Base-by-base conservation (phyloP, 257 asterid species). In the Solanum medicagineum region DNA sequence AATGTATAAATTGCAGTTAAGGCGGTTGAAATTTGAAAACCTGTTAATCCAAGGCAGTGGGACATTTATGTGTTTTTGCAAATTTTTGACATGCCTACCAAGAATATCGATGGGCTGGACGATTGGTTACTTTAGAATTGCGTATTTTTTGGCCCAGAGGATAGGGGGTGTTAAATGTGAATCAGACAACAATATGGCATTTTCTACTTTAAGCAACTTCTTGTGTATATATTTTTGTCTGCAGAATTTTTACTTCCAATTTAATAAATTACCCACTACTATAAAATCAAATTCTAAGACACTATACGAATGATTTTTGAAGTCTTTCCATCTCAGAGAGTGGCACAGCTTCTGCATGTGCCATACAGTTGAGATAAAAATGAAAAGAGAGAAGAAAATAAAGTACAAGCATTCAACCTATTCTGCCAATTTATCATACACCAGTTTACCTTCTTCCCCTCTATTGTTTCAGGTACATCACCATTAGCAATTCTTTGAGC, bases 381-480 rank as follows among this genome's bases (percentile, higher is more conserved):
- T 77, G 82, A 77, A 49, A 77, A 69, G 13, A 17, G 26, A 63
- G 47, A 44, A 44, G 47, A 24, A 49, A 49, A 75, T 45, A 73
- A 75, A 16, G 16, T 44, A 24, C 62, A 77, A 49, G 63, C 60
- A 75, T 75, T 24, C 22, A 24, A 14, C 59, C n/a, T 47, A 42
- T 47, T 75, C 10, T 16, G 47, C 26, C 26, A 45, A 77, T 51
- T 77, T 51, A 77, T 77, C 63, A 77, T 51, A 77, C 24, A 77
- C 63, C 3, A 9, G 47, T n/a, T 20, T 65, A 90, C 92, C 91
- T 85, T 87, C 51, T 90, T 88, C n/a, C 85, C 87, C 51, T 83
- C 88, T 22, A 90, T 88, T 70, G 89, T 87, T 65, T 83, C 85
- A 7, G 89, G 92, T 44, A 90, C 88, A 84, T 81, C 84, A 13